phyloP scores from a whole-genome alignment of 306 rosid genomes.

The Medicago lupulina region DNA sequence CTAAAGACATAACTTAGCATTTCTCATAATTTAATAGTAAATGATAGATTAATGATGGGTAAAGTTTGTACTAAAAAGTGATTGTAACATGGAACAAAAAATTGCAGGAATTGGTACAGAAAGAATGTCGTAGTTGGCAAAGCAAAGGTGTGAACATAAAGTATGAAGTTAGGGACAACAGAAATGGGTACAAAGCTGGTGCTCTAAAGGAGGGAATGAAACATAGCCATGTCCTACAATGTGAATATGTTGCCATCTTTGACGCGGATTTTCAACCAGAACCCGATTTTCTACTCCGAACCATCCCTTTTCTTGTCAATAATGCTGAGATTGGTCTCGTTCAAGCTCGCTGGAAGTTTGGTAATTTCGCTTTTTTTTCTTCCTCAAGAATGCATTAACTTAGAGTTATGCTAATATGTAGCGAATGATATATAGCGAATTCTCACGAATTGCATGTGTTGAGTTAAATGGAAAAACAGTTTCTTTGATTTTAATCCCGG shows the following conservation, averaged over 20 bases:
- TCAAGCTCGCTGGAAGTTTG: slow-evolving; percentile 92
- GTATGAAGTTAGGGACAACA: slow-evolving; percentile 81
- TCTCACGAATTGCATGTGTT: too few species aligned
- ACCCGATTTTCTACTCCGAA: slow-evolving; percentile 72
- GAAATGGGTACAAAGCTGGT: slow-evolving; percentile 89
- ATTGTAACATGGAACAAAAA: background rate
- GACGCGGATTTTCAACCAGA: slow-evolving; percentile 95
- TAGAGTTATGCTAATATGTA: too few species aligned
- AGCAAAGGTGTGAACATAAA: slow-evolving; percentile 80
- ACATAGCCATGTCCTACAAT: slow-evolving; percentile 62
- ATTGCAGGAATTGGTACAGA: slow-evolving; percentile 70
- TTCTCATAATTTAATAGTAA: too few species aligned
- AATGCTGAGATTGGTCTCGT: slow-evolving; percentile 71
- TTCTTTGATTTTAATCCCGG: too few species aligned
- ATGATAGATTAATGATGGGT: too few species aligned
- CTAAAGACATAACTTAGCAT: too few species aligned
- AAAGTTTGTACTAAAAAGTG: background rate
- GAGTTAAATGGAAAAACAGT: too few species aligned
- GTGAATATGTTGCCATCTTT: slow-evolving; percentile 81
- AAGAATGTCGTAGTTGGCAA: slow-evolving; percentile 82
- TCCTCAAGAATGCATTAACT: too few species aligned
- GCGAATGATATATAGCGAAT: too few species aligned
- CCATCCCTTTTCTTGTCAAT: slow-evolving; percentile 74
- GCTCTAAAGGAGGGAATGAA: slow-evolving; percentile 90
- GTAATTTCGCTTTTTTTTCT: slow-evolving; percentile 43